Evolutionary conservation across 2,329 filamentous ascomycete species (phyloP), one percentile per base, ranked within the genome.

Genomic region (Grosmannia penicillata): DNA sequence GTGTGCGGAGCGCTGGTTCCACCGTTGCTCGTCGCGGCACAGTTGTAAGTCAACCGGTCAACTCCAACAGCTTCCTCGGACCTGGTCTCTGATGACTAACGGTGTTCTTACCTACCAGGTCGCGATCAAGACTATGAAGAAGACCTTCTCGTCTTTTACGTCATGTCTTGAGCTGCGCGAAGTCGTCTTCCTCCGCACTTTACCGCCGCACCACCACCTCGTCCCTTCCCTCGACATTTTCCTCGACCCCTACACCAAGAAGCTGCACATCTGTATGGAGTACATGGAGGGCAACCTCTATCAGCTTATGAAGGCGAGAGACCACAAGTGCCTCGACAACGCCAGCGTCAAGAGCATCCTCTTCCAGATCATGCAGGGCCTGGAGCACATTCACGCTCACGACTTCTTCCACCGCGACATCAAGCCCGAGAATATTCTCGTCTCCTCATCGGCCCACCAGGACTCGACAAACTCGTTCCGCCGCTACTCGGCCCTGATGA

Each of bases 121-220:
- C 52, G 91, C 91, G 31, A 95, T 98, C 63, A 98, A 98, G 64
- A 96, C 91, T 6, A 98, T 98, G 91, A 98, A 98, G 71, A 98
- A 98, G 73, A 87, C 82, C 0, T 98, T 96, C 52, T 87, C 96
- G 51, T 93, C 84, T 2, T 86, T 95, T 54, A 65, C 74, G 14
- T 82, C 86, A 37, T 98, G 91, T 57, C 63, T 95, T 46, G 91
- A 98, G 59, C 73, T 98, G 38, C 80, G 91, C 45, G 91, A 98
- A 59, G 91, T 98, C 47, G 91, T 98, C 56, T 98, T 98, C 61
- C 67, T 98, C 33, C 79, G 85, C 53, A 89, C 86, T 10, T 67
- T 98, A 14, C 91, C 91, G 3, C 67, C 73, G 32, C 91, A 98
- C 55, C 75, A 78, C 49, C 91, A 98, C 58, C 72, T 98, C 25